Conservation (phyloP, 176 grass and related monocot genomes). For the Carex littledalei region DNA sequence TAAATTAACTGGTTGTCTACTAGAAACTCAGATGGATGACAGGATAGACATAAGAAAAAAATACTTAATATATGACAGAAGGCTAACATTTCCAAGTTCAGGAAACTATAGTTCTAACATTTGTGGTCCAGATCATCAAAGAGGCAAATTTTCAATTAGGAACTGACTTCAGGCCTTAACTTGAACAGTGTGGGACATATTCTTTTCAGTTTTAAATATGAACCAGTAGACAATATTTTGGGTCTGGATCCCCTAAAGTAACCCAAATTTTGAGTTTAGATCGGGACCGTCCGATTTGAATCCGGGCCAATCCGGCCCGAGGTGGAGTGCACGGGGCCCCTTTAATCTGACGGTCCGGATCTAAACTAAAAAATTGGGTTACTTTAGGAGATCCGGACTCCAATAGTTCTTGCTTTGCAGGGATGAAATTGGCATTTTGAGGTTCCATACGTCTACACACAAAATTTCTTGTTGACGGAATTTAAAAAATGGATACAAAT, state of each 20-base stretch:
- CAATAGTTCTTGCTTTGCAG: not conserved
- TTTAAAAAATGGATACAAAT: not conserved
- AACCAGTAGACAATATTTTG: not conserved
- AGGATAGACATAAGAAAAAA: not conserved
- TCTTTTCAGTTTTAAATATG: not conserved
- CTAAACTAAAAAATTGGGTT: too few species aligned
- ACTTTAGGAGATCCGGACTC: too few species aligned
- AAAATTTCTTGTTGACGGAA: not conserved
- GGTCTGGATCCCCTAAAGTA: too few species aligned
- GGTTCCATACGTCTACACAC: not conserved
- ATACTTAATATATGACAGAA: not conserved
- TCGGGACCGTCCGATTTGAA: too few species aligned
- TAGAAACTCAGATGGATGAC: not conserved
- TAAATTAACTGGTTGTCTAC: not conserved
- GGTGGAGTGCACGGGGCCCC: too few species aligned
- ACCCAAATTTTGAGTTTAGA: too few species aligned
- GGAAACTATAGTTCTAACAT: not conserved
- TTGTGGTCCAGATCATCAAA: not conserved
- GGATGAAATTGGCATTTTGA: not conserved
- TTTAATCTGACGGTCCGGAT: too few species aligned
- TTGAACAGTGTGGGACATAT: not conserved
- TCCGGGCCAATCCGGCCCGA: too few species aligned
- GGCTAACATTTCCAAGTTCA: not conserved
- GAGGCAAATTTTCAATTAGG: not conserved
- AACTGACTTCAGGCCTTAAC: not conserved